These are phyloP conservation scores for Endothia cerciana DNA, from an alignment of 2,329 filamentous ascomycete genomes.

Conservation along the genomic window DNA sequence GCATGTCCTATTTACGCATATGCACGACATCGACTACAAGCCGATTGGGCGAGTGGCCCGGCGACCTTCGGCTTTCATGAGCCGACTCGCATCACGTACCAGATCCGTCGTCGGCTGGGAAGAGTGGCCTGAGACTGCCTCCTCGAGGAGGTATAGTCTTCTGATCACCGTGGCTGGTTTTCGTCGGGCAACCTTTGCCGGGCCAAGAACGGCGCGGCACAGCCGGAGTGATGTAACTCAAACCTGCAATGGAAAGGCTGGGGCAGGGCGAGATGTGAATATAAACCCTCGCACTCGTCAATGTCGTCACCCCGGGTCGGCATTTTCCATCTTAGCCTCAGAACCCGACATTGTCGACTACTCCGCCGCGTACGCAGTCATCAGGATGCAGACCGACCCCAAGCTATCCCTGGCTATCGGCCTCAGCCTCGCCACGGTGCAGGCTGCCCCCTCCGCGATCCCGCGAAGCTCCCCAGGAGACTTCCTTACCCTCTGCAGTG, in stretches of 20 bases:
- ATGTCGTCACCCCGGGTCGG: neutral
- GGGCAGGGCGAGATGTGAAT: neutral
- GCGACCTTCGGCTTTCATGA: conserved; percentile 7
- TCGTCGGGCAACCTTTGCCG: neutral
- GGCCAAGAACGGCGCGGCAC: neutral
- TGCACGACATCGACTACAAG: neutral
- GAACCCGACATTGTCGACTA: neutral
- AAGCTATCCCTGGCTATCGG: neutral
- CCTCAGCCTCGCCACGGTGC: neutral
- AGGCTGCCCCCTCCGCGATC: neutral
- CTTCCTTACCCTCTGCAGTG: neutral
- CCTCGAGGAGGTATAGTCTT: neutral
- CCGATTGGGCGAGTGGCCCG: conserved; percentile 5
- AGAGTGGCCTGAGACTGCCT: neutral
- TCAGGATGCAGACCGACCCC: neutral
- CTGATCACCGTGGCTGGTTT: neutral
- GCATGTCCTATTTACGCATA: neutral
- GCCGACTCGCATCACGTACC: neutral
- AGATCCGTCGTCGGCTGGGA: neutral
- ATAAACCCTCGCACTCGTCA: neutral
- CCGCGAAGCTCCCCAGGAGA: neutral
- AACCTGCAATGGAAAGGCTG: no score
- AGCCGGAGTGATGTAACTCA: neutral
- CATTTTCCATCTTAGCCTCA: neutral
- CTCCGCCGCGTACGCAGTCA: neutral